Base-by-base conservation (phyloP, 2,329 filamentous ascomycete species). In the Hypoxylon sp. region DNA sequence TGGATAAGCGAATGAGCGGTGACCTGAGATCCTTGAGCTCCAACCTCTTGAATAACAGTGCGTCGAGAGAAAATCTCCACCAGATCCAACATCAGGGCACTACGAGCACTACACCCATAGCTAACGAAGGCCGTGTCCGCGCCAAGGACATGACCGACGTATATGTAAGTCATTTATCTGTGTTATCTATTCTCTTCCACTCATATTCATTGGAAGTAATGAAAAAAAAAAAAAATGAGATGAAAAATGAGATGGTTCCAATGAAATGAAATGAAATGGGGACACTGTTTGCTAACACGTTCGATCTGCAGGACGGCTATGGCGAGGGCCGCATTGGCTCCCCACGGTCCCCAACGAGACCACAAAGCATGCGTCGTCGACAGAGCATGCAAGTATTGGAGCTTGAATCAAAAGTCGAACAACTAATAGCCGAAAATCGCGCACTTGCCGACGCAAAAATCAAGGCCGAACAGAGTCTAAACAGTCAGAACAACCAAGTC, bases 341-440 rank as follows among this genome's bases (percentile, higher is more conserved):
- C 79, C 94, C 95, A 77, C 90, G 92, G 76, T 98, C 96, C 76
- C 96, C 96, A 60, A 97, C 93, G 74, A 90, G 95, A 81, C 94
- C 96, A 75, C 93, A 94, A 77, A 98, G 94, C 84, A 92, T 99
- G 88, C 94, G 95, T 75, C 94, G 95, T 78, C 93, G 95, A 78
- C 96, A 97, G 82, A 98, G 95, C 86, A 95, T 98, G 90, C 95
- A 98, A 82, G 90, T 95, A 60, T 90, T 98, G 67, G 95, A 99
- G 75, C 90, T 99, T 77, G 94, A 98, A 83, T 86, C 88, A 66
- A 89, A 88, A 75, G 87, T 99, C 74, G 93, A 98, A 74, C 91
- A 95, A 79, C 85, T 99, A 71, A 84, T 91, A 43, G 89, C 91
- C 21, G 95, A 99, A 79, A 98, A 98, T 77, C 90, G 91, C 62